These are phyloP conservation scores for Anisodus acutangulus DNA, from an alignment of 257 asterid species.

Conservation along the genomic window DNA sequence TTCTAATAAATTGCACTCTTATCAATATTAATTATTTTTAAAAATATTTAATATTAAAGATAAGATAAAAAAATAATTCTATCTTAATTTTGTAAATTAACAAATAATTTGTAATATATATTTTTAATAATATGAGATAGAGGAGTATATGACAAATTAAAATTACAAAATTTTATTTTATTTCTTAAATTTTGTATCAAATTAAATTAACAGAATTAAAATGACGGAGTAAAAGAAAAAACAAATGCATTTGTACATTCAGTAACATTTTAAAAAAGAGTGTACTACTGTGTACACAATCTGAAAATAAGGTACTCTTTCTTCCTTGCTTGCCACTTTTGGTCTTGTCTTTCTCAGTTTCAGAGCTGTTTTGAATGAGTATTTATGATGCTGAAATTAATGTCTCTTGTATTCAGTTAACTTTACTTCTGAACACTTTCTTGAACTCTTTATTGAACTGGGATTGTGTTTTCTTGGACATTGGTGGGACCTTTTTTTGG, in stretches of 20 bases:
- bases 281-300: constrained; percentile 25
- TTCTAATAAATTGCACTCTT: no score
- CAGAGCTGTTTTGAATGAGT: constrained; percentile 39
- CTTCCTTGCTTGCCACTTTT: constrained; percentile 24
- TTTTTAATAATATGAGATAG: no score
- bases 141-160: no score
- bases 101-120: no score
- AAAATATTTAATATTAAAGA: no score
- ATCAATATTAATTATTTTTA: no score
- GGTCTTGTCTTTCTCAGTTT: constrained; percentile 34
- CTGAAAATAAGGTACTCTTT: constrained; percentile 43
- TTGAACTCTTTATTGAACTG: constrained; percentile 34
- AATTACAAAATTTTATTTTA: no score
- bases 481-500: neutral
- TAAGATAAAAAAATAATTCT: no score
- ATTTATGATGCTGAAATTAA: constrained; percentile 38
- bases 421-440: constrained; percentile 32
- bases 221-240: neutral
- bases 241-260: neutral
- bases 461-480: constrained; percentile 39
- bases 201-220: no score
- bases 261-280: neutral
- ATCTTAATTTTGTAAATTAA: no score
- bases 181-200: no score
- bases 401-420: constrained; percentile 34